A percentile compares a stretch with the other conserved stretches of the same genome.
These are phyloP conservation scores for Suillus lakei DNA, from an alignment of 768 basidiomycete genomes.

Conservation along the genomic window DNA sequence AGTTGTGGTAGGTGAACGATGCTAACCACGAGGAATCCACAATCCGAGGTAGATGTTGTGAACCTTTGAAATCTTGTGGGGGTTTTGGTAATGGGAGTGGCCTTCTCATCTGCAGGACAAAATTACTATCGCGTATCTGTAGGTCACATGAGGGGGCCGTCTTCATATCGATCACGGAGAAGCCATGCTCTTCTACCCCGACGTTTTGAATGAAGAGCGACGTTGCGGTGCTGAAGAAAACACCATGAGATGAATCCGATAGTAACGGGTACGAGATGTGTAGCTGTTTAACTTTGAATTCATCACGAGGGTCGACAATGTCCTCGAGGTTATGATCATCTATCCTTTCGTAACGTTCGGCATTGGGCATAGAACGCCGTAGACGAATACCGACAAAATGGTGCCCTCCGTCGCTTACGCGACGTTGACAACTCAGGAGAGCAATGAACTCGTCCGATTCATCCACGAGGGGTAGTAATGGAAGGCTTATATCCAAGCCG, in stretches of 20 bases:
- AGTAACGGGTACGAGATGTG: neutral
- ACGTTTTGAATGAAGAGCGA: neutral
- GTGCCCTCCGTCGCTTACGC: neutral
- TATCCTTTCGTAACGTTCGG: slow-evolving; percentile 5
- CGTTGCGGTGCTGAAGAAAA: neutral
- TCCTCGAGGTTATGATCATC: neutral
- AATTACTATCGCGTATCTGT: neutral
- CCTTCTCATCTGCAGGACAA: neutral
- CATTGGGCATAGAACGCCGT: neutral
- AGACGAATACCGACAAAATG: neutral
- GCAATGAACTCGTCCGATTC: neutral
- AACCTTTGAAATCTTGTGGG: neutral
- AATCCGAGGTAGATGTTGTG: neutral
- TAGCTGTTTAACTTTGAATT: neutral
- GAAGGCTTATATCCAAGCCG: neutral
- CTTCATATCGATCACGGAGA: neutral
- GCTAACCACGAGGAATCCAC: slow-evolving; percentile 3
- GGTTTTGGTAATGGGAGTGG: neutral
- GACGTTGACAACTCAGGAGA: slow-evolving; percentile 1
- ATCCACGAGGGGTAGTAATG: neutral
- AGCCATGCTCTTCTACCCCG: neutral
- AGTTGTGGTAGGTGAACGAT: neutral
- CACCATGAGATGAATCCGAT: accelerated
- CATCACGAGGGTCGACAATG: neutral
- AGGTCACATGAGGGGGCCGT: neutral